Evolutionary conservation across 2,329 filamentous ascomycete genomes (phyloP).

Genomic region (Fusarium duplospermum): DNA sequence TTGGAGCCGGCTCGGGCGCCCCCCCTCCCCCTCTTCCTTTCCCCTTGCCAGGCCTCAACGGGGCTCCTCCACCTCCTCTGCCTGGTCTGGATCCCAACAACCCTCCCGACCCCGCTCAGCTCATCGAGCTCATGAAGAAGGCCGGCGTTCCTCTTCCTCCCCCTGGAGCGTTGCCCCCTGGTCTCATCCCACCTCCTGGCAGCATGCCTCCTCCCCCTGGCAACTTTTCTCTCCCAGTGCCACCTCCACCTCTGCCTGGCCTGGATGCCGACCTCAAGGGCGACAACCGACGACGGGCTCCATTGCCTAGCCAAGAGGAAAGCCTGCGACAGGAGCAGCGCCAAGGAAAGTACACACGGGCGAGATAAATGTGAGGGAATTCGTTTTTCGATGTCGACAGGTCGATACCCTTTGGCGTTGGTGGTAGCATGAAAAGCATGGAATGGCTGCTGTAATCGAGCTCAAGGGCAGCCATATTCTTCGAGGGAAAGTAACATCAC

Average conservation of each 20-base stretch:
- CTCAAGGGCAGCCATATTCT: background rate
- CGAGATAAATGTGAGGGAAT: conserved; percentile 51
- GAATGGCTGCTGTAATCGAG: conserved; percentile 3
- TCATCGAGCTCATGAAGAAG: conserved; percentile 74
- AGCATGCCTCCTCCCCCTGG: conserved; percentile 50
- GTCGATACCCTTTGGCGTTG: conserved; percentile 42
- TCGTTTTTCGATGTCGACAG: conserved; percentile 15
- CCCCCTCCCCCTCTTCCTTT: conserved; percentile 64
- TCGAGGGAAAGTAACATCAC: background rate
- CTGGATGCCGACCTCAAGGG: conserved; percentile 47
- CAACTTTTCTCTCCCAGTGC: conserved; percentile 49
- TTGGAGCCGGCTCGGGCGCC: conserved; percentile 56
- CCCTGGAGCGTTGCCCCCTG: conserved; percentile 58
- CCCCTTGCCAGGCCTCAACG: conserved; percentile 62
- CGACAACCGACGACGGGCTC: conserved; percentile 66
- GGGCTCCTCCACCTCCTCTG: conserved; percentile 61
- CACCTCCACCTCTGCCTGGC: conserved; percentile 55
- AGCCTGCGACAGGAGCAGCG: conserved; percentile 83
- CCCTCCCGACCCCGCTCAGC: conserved; percentile 69
- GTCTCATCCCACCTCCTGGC: conserved; percentile 57
- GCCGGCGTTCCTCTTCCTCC: conserved; percentile 72
- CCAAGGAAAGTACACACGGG: conserved; percentile 69
- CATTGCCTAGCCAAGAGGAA: conserved; percentile 85
- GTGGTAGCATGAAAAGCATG: conserved; percentile 30
- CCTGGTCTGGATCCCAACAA: conserved; percentile 69